These are phyloP conservation scores for Tolypocladium nubicola DNA, from an alignment of 2,329 filamentous ascomycete species.

Conservation along the genomic window DNA sequence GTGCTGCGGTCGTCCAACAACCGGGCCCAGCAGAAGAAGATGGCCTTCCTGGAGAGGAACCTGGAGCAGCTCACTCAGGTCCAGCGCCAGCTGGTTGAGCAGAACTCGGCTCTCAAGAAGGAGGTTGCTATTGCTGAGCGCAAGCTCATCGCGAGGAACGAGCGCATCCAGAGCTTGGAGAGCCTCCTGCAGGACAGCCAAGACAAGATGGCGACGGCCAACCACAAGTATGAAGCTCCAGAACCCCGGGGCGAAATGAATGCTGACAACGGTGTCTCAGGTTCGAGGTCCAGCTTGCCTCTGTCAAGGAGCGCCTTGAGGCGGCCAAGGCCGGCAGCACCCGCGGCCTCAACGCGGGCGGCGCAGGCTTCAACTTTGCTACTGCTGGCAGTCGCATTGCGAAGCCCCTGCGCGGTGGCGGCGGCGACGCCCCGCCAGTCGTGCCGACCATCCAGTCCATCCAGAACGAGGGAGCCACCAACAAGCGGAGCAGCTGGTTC, in stretches of 20 bases:
- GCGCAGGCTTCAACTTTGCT: conserved; percentile 62
- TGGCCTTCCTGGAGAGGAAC: conserved; percentile 97
- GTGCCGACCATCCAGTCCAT: conserved; percentile 48
- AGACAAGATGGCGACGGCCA: conserved; percentile 94
- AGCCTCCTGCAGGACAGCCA: conserved; percentile 89
- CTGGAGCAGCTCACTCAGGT: conserved; percentile 96
- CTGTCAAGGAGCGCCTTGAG: conserved; percentile 95
- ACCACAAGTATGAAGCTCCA: conserved; percentile 68
- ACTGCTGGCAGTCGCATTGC: conserved; percentile 56
- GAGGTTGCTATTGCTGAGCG: conserved; percentile 97
- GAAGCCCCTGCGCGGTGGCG: conserved; percentile 56
- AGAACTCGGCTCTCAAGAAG: conserved; percentile 96
- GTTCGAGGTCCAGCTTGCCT: conserved; percentile 93
- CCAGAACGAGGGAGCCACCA: conserved; percentile 42
- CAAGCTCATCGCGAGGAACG: conserved; percentile 91
- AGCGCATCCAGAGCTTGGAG: conserved; percentile 92
- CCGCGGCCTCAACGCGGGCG: conserved; percentile 61
- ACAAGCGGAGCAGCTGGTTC: conserved; percentile 66
- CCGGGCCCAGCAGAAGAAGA: conserved; percentile 99
- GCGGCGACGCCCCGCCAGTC: conserved; percentile 29
- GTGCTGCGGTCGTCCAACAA: conserved; percentile 95
- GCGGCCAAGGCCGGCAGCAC: conserved; percentile 88
- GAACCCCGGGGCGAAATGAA: too few relatives aligned
- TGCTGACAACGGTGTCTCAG: conserved; percentile 31
- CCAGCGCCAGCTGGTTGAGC: conserved; percentile 93